Evolutionary conservation across 2,329 filamentous ascomycete species (phyloP).

Genomic region (Penicillium paneum): DNA sequence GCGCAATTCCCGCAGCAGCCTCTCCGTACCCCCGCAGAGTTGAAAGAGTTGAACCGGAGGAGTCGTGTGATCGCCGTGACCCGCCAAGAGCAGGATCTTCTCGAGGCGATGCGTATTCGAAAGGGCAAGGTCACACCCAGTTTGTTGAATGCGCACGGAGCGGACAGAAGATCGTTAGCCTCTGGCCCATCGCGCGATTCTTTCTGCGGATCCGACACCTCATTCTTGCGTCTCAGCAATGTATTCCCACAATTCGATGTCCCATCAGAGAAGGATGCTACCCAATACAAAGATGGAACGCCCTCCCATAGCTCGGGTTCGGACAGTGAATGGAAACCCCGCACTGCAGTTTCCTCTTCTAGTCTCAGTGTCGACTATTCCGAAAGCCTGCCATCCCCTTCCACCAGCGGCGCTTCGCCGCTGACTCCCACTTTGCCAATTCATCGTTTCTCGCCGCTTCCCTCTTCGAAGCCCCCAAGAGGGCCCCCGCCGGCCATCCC

Average conservation of each 20-base stretch:
- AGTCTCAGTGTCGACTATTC: slow-evolving; percentile 37
- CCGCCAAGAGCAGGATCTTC: slow-evolving; percentile 51
- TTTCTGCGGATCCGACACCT: slow-evolving; percentile 38
- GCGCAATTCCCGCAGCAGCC: slow-evolving; percentile 26
- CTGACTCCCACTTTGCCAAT: slow-evolving; percentile 40
- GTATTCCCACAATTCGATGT: slow-evolving; percentile 26
- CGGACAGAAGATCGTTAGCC: slow-evolving; percentile 30
- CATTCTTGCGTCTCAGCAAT: slow-evolving; percentile 41
- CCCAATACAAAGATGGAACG: slow-evolving; percentile 28
- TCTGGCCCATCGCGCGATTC: slow-evolving; percentile 34
- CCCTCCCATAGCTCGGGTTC: slow-evolving; percentile 30
- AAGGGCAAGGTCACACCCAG: slow-evolving; percentile 47
- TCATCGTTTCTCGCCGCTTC: slow-evolving; percentile 39
- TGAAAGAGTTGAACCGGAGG: slow-evolving; percentile 35
- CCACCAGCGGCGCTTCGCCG: slow-evolving; percentile 38
- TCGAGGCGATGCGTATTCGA: slow-evolving; percentile 51
- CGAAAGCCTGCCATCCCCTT: slow-evolving; percentile 38
- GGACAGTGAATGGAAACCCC: slow-evolving; percentile 36
- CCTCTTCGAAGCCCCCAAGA: slow-evolving; percentile 32
- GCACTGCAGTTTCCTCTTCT: slow-evolving; percentile 31
- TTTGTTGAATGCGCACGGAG: slow-evolving; percentile 31
- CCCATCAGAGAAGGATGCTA: slow-evolving; percentile 28
- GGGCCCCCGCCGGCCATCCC: slow-evolving; percentile 34
- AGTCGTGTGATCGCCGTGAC: slow-evolving; percentile 53
- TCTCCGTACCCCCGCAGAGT: slow-evolving; percentile 21